A percentile compares a stretch with the other conserved stretches of the same genome.
Evolutionary conservation across 2,329 filamentous ascomycete species (phyloP).

Genomic region (Clathrospora elynae): DNA sequence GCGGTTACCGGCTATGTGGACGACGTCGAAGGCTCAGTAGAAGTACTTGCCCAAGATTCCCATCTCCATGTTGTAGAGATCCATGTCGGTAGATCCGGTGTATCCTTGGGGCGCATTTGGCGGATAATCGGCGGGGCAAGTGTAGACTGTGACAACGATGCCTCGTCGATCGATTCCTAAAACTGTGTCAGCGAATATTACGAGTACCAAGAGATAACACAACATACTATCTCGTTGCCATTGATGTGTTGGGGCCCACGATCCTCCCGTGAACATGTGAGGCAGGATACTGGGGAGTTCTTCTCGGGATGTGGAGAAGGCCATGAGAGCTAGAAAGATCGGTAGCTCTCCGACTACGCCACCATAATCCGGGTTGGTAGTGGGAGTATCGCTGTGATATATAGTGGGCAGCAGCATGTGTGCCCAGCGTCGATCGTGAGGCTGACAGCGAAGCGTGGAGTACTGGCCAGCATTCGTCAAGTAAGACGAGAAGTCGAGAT

Average conservation of each 20-base stretch:
- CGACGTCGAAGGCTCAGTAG: constrained; percentile 8
- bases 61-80: constrained; percentile 27
- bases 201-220: no score
- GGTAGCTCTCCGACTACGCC: constrained; percentile 41
- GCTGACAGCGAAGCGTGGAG: constrained; percentile 16
- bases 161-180: constrained; percentile 32
- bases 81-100: constrained; percentile 10
- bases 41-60: constrained; percentile 28
- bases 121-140: constrained; percentile 10
- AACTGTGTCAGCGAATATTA: not conserved
- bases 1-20: constrained; percentile 5
- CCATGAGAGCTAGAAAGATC: constrained; percentile 40
- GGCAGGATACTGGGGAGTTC: constrained; percentile 21
- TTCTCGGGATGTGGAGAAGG: constrained; percentile 26
- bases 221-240: no score
- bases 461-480: constrained; percentile 27
- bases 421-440: constrained; percentile 21
- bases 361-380: not conserved
- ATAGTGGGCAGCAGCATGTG: constrained; percentile 32
- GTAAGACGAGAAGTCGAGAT: constrained; percentile 26
- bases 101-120: no score
- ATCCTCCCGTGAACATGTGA: constrained; percentile 19
- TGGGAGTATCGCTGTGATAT: constrained; percentile 12
- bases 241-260: constrained; percentile 16
- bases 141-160: constrained; percentile 36